Conservation (phyloP, 495 filamentous ascomycete species). For the Daldinia concentrica region DNA sequence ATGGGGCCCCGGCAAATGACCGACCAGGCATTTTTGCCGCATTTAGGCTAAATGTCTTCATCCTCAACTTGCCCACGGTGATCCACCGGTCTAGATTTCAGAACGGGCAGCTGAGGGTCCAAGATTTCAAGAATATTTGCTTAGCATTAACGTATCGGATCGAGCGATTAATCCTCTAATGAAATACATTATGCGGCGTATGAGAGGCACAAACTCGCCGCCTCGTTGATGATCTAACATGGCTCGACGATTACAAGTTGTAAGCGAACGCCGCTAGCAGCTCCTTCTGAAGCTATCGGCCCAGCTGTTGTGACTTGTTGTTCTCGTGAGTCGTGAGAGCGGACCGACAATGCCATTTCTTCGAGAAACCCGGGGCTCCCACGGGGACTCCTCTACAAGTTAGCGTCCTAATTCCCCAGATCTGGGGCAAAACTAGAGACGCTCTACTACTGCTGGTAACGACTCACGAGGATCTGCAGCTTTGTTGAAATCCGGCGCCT, state of each 20-base stretch:
- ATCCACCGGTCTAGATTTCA: slow-evolving; percentile 36
- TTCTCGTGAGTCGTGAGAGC: slow-evolving; percentile 21
- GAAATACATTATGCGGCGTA: slow-evolving; percentile 17
- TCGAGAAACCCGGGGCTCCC: slow-evolving; percentile 22
- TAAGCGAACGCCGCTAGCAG: slow-evolving; percentile 19
- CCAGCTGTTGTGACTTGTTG: not conserved
- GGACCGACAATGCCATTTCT: slow-evolving; percentile 28
- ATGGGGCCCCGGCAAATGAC: slow-evolving; percentile 33
- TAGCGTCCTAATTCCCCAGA: slow-evolving; percentile 32
- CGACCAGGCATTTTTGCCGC: slow-evolving; percentile 35
- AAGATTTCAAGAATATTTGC: slow-evolving; percentile 25
- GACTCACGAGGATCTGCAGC: slow-evolving; percentile 22
- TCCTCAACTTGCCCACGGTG: slow-evolving; percentile 13
- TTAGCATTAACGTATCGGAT: slow-evolving; percentile 21
- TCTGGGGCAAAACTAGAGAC: slow-evolving; percentile 28
- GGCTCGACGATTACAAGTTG: slow-evolving; percentile 2
- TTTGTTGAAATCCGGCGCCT: not conserved
- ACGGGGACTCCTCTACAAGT: slow-evolving; percentile 9
- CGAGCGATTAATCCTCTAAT: slow-evolving; percentile 24
- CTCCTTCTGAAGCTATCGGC: slow-evolving; percentile 11
- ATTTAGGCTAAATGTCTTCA: slow-evolving; percentile 40
- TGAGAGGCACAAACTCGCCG: slow-evolving; percentile 15
- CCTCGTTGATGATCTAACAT: slow-evolving; percentile 8
- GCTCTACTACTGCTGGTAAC: slow-evolving; percentile 11
- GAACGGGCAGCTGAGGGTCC: slow-evolving; percentile 17